These are phyloP conservation scores for Pichia scutulata DNA, from an alignment of 805 yeast genomes.

Conservation along the genomic window DNA sequence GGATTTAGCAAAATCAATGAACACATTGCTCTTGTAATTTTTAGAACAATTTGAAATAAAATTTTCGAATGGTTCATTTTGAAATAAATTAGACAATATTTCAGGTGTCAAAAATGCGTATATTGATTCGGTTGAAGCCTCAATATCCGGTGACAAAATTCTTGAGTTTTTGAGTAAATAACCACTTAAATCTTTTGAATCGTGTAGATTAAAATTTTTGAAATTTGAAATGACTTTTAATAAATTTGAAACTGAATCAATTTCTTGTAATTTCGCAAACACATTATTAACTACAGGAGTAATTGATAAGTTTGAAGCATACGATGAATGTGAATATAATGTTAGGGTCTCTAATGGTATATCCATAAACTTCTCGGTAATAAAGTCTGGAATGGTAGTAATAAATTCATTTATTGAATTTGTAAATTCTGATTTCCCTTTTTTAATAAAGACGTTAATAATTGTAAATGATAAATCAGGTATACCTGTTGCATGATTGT, in stretches of 20 bases:
- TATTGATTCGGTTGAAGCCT: slow-evolving; percentile 9
- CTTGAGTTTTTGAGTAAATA: slow-evolving; percentile 7
- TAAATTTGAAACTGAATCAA: slow-evolving; percentile 1
- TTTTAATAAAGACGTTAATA: slow-evolving; percentile 22
- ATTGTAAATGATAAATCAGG: slow-evolving; percentile 25
- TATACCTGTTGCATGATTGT: slow-evolving; percentile 3
- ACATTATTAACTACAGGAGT: slow-evolving; percentile 4
- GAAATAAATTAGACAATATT: slow-evolving; percentile 29
- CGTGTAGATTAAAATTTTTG: slow-evolving; percentile 9
- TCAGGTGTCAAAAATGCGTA: slow-evolving; percentile 30
- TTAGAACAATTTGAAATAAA: slow-evolving; percentile 19
- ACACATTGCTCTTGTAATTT: slow-evolving; percentile 17
- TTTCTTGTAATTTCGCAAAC: slow-evolving; percentile 1
- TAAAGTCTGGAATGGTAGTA: slow-evolving; percentile 27
- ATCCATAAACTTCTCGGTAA: slow-evolving; percentile 26
- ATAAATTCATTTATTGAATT: slow-evolving; percentile 29
- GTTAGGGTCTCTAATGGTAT: slow-evolving; percentile 28
- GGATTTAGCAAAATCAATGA: slow-evolving; percentile 13
- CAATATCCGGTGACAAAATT: slow-evolving; percentile 7
- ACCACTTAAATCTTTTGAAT: slow-evolving; percentile 7
- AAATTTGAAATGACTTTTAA: slow-evolving; percentile 6
- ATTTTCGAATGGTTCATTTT: slow-evolving; percentile 12
- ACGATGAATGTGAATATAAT: slow-evolving; percentile 18
- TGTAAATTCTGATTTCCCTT: slow-evolving; percentile 15
- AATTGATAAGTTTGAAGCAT: not conserved